Evolutionary conservation across 768 basidiomycete species (phyloP).

Genomic region (Calocybe indica): DNA sequence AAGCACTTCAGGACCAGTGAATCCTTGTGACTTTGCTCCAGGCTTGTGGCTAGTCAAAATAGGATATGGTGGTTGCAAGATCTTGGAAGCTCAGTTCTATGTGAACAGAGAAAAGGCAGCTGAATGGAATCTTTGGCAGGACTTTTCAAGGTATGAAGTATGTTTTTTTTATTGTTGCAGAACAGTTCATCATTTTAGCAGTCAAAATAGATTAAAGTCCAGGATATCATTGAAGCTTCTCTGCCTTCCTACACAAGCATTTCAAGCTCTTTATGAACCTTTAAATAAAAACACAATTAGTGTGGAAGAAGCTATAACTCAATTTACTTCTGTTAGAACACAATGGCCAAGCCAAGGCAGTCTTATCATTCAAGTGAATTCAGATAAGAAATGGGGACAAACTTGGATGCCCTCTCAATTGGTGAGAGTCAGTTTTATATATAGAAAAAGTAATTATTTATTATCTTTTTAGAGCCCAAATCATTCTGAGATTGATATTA

Average conservation of each 20-base stretch:
- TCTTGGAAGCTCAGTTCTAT: conserved; percentile 29
- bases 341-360: conserved; percentile 42
- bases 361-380: conserved; percentile 41
- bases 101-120: conserved; percentile 27
- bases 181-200: neutral
- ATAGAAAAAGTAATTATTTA: neutral
- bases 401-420: conserved; percentile 39
- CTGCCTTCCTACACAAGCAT: conserved; percentile 22
- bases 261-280: conserved; percentile 14
- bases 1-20: neutral
- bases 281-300: conserved; percentile 11
- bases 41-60: conserved; percentile 34
- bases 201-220: conserved; percentile 5
- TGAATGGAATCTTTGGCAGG: conserved; percentile 22
- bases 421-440: conserved; percentile 23
- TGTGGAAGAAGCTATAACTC: conserved; percentile 17
- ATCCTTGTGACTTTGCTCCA: conserved; percentile 30
- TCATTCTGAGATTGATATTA: conserved; percentile 30
- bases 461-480: conserved; percentile 16
- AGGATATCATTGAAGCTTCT: conserved; percentile 26
- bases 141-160: conserved; percentile 10
- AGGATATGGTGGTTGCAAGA: conserved; percentile 24
- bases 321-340: conserved; percentile 17
- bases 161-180: neutral
- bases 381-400: conserved; percentile 20